Conservation (phyloP, 768 basidiomycete species). For the Macrolepiota fuliginosa region DNA sequence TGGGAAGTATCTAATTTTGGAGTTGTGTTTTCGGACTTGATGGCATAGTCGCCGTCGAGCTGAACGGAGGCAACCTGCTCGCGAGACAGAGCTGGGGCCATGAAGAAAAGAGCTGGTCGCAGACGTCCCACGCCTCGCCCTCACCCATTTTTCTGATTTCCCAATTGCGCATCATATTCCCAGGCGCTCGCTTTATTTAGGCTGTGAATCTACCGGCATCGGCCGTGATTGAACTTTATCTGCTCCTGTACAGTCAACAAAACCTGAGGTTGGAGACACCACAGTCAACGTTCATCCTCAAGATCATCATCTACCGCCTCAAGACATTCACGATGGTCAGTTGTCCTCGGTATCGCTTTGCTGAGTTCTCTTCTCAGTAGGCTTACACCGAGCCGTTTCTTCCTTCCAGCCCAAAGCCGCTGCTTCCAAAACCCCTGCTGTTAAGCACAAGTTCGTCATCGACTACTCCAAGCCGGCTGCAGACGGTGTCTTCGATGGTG, state of each 20-base stretch:
- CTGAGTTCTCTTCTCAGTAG: conserved; percentile 93
- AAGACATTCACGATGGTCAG: conserved; percentile 64
- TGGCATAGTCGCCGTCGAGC: conserved; percentile 70
- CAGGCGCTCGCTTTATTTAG: conserved; percentile 9
- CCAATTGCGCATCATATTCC: not conserved
- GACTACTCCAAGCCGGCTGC: conserved; percentile 78
- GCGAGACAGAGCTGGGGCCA: conserved; percentile 55
- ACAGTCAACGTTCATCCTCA: conserved; percentile 25
- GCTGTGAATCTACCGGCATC: conserved; percentile 9
- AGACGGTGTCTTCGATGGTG: conserved; percentile 58
- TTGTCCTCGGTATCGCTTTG: conserved; percentile 68
- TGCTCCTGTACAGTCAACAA: conserved; percentile 54
- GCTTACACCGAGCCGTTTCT: conserved; percentile 47
- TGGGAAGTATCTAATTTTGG: conserved; percentile 91
- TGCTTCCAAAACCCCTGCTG: conserved; percentile 47
- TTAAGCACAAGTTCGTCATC: conserved; percentile 72
- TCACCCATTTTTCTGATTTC: conserved; percentile 5
- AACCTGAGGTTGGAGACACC: conserved; percentile 8
- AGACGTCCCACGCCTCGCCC: not conserved
- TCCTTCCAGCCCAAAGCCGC: conserved; percentile 56
- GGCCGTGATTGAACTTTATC: conserved; percentile 32
- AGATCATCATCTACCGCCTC: conserved; percentile 15
- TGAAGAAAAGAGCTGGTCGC: conserved; percentile 13
- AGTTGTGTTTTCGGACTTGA: conserved; percentile 72
- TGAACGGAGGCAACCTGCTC: conserved; percentile 75